These are phyloP conservation scores for Omphalotus guepiniiformis DNA, from an alignment of 768 basidiomycete genomes.

Conservation along the genomic window DNA sequence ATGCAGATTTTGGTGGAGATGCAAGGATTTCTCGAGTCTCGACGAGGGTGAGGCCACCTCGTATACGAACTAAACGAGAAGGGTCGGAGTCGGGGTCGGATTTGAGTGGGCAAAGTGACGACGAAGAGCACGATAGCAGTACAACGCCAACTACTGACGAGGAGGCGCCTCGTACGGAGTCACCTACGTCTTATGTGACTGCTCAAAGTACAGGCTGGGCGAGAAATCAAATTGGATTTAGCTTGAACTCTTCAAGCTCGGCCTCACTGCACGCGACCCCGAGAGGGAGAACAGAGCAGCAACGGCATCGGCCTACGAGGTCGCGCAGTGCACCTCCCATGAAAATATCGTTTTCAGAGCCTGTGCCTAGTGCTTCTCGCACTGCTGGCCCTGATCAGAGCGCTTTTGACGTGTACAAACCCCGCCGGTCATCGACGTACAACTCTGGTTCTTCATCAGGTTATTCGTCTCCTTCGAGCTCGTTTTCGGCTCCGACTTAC, in stretches of 20 bases:
- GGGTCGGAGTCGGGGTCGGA: conserved; percentile 38
- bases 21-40: too few relatives aligned
- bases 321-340: conserved; percentile 42
- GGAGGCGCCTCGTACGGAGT: neutral
- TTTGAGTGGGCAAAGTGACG: conserved; percentile 21
- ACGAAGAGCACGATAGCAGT: conserved; percentile 8
- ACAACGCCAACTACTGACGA: conserved; percentile 1
- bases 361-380: conserved; percentile 4
- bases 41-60: conserved; percentile 1
- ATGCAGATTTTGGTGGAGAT: too few relatives aligned
- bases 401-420: conserved; percentile 2
- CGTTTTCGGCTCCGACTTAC: conserved; percentile 23
- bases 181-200: conserved; percentile 2
- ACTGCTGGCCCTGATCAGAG: neutral
- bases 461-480: conserved; percentile 22
- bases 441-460: neutral
- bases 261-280: conserved; percentile 16
- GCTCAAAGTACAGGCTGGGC: neutral
- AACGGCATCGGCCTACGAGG: conserved; percentile 37
- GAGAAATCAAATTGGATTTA: conserved; percentile 10
- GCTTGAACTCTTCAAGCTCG: conserved; percentile 18
- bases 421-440: conserved; percentile 4
- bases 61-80: neutral
- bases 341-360: conserved; percentile 11
- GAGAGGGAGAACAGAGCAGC: conserved; percentile 3